Evolutionary conservation across 768 basidiomycete species (phyloP).

Genomic region (Kockovaella imperatae): DNA sequence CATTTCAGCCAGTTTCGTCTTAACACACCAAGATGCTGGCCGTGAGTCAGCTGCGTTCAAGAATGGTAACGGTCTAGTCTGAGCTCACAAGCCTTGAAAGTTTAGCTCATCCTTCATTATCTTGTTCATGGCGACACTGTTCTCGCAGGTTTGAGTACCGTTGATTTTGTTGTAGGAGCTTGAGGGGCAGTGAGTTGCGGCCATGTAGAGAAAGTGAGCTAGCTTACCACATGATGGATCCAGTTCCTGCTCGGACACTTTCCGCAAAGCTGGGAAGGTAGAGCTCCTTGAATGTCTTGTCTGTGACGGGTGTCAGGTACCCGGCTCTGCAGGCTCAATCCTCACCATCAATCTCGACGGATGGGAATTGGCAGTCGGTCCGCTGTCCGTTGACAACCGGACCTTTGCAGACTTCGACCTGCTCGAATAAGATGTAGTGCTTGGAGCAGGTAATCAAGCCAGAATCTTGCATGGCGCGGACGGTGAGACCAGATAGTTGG

Average conservation of each 20-base stretch:
- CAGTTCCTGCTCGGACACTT: constrained; percentile 43
- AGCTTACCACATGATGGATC: constrained; percentile 40
- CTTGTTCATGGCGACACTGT: constrained; percentile 34
- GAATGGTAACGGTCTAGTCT: background rate
- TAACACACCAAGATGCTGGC: background rate
- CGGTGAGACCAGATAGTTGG: constrained; percentile 30
- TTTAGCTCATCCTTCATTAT: constrained; percentile 43
- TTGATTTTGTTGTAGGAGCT: constrained; percentile 43
- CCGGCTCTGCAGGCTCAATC: background rate
- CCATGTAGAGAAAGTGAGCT: background rate
- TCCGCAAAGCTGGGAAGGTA: constrained; percentile 45
- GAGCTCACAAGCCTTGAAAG: constrained; percentile 40
- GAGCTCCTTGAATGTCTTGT: constrained; percentile 44
- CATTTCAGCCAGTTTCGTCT: background rate
- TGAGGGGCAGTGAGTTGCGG: background rate
- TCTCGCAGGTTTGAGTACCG: constrained; percentile 43
- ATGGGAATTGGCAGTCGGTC: constrained; percentile 26
- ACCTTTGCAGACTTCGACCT: constrained; percentile 34
- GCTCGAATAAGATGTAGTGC: constrained; percentile 44
- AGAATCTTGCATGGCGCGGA: constrained; percentile 29
- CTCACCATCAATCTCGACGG: constrained; percentile 29
- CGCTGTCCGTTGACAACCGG: constrained; percentile 21
- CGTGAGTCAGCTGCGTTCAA: background rate
- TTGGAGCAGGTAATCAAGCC: constrained; percentile 35
- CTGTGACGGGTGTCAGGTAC: constrained; percentile 12